phyloP scores from a whole-genome alignment of 2,329 filamentous ascomycete genomes.

The Cadophora gregata region DNA sequence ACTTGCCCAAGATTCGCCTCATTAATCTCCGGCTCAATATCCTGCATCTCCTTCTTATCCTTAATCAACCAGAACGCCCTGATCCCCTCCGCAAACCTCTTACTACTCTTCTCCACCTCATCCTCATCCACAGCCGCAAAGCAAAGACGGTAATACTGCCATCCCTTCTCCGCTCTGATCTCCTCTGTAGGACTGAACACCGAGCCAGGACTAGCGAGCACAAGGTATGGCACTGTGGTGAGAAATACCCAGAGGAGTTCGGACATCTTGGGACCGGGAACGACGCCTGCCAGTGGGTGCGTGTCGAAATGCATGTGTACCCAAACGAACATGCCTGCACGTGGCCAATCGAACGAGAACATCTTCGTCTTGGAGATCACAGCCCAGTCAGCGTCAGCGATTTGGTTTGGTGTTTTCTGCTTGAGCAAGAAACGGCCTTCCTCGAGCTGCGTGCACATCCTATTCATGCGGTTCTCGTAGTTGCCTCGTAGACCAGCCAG shows the following conservation, averaged over 20 bases:
- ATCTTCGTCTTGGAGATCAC: conserved; percentile 77
- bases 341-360: conserved; percentile 79
- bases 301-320: conserved; percentile 71
- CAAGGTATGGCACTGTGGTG: conserved; percentile 70
- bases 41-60: conserved; percentile 68
- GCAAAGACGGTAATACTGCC: conserved; percentile 78
- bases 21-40: conserved; percentile 40
- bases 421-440: conserved; percentile 69
- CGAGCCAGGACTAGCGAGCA: conserved; percentile 72
- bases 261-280: conserved; percentile 62
- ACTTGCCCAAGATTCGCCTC: conserved; percentile 27
- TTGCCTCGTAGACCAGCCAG: conserved; percentile 81
- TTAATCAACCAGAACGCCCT: conserved; percentile 80
- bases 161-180: conserved; percentile 63
- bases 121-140: conserved; percentile 84
- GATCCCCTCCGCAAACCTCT: conserved; percentile 71
- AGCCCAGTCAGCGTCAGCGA: conserved; percentile 73
- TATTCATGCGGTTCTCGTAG: conserved; percentile 84
- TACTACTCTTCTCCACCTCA: conserved; percentile 65
- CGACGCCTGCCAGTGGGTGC: conserved; percentile 70
- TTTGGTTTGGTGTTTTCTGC: conserved; percentile 57
- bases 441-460: conserved; percentile 78
- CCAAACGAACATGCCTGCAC: conserved; percentile 95
- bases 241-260: conserved; percentile 74
- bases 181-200: conserved; percentile 75